phyloP scores from a whole-genome alignment of 805 yeast genomes.

The Lachancea mirantina region DNA sequence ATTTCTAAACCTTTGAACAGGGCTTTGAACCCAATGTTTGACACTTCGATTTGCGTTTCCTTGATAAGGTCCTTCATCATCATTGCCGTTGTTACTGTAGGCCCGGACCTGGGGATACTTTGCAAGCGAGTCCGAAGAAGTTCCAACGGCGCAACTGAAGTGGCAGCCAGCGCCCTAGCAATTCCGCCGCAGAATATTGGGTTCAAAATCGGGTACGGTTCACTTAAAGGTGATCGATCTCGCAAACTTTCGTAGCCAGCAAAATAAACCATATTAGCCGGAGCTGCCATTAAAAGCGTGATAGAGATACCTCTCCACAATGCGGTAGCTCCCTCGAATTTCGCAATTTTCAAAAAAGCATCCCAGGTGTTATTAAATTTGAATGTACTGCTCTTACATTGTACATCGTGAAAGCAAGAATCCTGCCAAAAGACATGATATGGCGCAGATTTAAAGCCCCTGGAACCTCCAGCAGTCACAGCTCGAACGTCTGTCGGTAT shows the following conservation, averaged over 20 bases:
- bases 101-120: slow-evolving; percentile 59
- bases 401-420: slow-evolving; percentile 28
- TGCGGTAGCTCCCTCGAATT: slow-evolving; percentile 66
- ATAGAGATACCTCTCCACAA: slow-evolving; percentile 86
- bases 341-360: slow-evolving; percentile 59
- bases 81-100: slow-evolving; percentile 20
- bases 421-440: slow-evolving; percentile 31
- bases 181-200: slow-evolving; percentile 81
- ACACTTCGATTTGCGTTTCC: slow-evolving; percentile 48
- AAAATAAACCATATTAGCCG: slow-evolving; percentile 88
- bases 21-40: slow-evolving; percentile 49
- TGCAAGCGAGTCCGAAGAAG: slow-evolving; percentile 82
- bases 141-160: slow-evolving; percentile 82
- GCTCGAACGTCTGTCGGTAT: too few relatives aligned
- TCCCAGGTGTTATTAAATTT: slow-evolving; percentile 61
- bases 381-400: slow-evolving; percentile 25
- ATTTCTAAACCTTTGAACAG: slow-evolving; percentile 80
- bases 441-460: too few relatives aligned
- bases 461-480: slow-evolving; percentile 8
- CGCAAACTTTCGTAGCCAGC: slow-evolving; percentile 86
- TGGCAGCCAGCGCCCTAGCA: slow-evolving; percentile 78
- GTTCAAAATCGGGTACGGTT: slow-evolving; percentile 38
- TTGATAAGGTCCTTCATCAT: slow-evolving; percentile 41
- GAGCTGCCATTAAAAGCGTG: slow-evolving; percentile 82
- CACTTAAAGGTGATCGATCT: slow-evolving; percentile 56